phyloP scores from a whole-genome alignment of 306 rosid genomes.

The Arachis stenosperma region DNA sequence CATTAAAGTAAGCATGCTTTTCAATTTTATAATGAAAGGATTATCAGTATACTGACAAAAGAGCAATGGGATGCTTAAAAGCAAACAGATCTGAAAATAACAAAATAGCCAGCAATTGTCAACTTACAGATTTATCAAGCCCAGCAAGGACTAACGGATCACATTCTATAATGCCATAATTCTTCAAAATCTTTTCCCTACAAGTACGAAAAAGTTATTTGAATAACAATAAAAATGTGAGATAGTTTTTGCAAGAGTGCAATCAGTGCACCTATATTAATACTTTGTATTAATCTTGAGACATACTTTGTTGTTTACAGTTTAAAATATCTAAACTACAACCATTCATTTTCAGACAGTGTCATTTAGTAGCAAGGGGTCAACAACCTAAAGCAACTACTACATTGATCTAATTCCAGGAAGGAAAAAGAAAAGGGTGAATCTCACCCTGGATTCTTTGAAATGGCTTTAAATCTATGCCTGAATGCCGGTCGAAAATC shows the following conservation, averaged over 20 bases:
- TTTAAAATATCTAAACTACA: conserved; percentile 8
- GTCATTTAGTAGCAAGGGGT: conserved; percentile 26
- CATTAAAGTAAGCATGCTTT: conserved; percentile 24
- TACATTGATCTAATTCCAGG: background rate
- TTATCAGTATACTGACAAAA: background rate
- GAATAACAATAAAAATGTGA: conserved; percentile 7
- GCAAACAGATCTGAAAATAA: conserved; percentile 19
- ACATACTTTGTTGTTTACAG: background rate
- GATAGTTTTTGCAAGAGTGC: background rate
- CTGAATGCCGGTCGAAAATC: conserved; percentile 86
- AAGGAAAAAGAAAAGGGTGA: background rate
- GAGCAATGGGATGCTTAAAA: conserved; percentile 24
- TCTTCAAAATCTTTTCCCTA: conserved; percentile 74
- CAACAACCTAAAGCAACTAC: conserved; percentile 19
- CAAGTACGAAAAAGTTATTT: conserved; percentile 42
- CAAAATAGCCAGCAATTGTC: conserved; percentile 4
- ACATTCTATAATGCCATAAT: conserved; percentile 80
- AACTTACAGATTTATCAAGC: conserved; percentile 77
- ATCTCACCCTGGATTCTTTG: conserved; percentile 64
- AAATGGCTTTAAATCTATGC: conserved; percentile 64
- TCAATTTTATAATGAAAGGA: conserved; percentile 18
- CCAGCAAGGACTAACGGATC: conserved; percentile 73
- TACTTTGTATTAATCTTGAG: background rate
- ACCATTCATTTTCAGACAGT: background rate
- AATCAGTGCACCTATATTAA: conserved; percentile 23